Evolutionary conservation across 2,329 filamentous ascomycete genomes (phyloP).

Genomic region (Diaporthe sp.): DNA sequence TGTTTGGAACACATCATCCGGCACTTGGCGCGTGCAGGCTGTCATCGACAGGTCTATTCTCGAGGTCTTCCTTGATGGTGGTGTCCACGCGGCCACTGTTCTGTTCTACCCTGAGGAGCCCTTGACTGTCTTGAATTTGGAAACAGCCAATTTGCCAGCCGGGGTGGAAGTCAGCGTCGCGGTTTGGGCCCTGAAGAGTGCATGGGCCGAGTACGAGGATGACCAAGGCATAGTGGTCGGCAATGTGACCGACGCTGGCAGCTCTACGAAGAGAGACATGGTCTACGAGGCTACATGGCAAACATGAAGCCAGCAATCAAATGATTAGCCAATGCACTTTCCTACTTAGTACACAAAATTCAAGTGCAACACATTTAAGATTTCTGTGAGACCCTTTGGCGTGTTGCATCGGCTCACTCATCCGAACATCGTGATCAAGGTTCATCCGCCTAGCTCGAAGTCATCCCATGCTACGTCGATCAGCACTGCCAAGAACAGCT

Average conservation of each 20-base stretch:
- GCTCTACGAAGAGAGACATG: slow-evolving; percentile 42
- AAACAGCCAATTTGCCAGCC: slow-evolving; percentile 51
- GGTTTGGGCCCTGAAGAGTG: slow-evolving; percentile 55
- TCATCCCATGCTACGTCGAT: neutral
- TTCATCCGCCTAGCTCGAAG: neutral
- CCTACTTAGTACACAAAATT: too few relatives aligned
- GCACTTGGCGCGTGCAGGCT: slow-evolving; percentile 55
- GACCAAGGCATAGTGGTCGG: slow-evolving; percentile 47
- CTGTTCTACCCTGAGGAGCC: slow-evolving; percentile 64
- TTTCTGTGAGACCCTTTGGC: neutral
- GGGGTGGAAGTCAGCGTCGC: slow-evolving; percentile 54
- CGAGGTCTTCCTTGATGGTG: slow-evolving; percentile 68
- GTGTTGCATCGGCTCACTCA: neutral
- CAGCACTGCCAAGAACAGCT: slow-evolving; percentile 31
- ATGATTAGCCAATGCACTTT: neutral
- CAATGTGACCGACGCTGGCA: slow-evolving; percentile 43
- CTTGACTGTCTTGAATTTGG: slow-evolving; percentile 54
- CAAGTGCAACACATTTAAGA: neutral
- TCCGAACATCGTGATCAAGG: neutral
- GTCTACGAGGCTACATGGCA: slow-evolving; percentile 42
- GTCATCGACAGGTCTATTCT: slow-evolving; percentile 68
- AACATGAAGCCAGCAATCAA: neutral
- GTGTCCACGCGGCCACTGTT: slow-evolving; percentile 63
- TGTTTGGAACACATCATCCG: slow-evolving; percentile 45
- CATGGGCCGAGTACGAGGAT: slow-evolving; percentile 51